Conservation (phyloP, 192 early-diverging fungal genomes). For the Coemansia sp. region DNA sequence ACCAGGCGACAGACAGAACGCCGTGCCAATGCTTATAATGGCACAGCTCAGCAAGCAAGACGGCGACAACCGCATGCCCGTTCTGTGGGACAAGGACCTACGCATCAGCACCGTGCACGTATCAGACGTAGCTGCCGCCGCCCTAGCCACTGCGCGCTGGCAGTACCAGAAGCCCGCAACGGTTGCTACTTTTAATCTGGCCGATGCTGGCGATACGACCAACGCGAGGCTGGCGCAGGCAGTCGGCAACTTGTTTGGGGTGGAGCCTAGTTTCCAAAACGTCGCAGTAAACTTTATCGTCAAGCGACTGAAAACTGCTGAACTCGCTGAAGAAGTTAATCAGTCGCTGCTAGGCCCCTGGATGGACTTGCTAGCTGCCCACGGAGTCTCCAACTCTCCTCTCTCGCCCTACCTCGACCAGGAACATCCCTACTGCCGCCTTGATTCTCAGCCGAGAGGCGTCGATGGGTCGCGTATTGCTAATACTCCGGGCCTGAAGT, state of each 20-base stretch:
- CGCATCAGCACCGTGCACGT: conserved; percentile 97
- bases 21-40: conserved; percentile 90
- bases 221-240: conserved; percentile 40
- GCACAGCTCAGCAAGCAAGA: conserved; percentile 84
- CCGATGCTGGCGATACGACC: conserved; percentile 87
- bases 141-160: conserved; percentile 62
- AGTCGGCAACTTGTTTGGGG: conserved; percentile 28
- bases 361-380: conserved; percentile 78
- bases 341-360: conserved; percentile 93
- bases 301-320: conserved; percentile 72
- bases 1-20: conserved; percentile 62
- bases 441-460: conserved; percentile 63
- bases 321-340: conserved; percentile 90
- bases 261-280: conserved; percentile 42
- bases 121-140: conserved; percentile 70
- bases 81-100: conserved; percentile 90
- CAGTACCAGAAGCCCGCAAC: conserved; percentile 8
- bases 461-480: conserved; percentile 87
- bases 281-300: conserved; percentile 44
- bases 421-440: conserved; percentile 82
- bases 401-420: conserved; percentile 92
- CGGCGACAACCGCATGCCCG: conserved; percentile 80
- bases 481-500: conserved; percentile 66
- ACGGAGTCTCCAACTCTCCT: conserved; percentile 75
- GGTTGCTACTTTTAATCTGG: conserved; percentile 73